phyloP scores from a whole-genome alignment of 2,329 filamentous ascomycete species.

The Ustilaginoidea virens region DNA sequence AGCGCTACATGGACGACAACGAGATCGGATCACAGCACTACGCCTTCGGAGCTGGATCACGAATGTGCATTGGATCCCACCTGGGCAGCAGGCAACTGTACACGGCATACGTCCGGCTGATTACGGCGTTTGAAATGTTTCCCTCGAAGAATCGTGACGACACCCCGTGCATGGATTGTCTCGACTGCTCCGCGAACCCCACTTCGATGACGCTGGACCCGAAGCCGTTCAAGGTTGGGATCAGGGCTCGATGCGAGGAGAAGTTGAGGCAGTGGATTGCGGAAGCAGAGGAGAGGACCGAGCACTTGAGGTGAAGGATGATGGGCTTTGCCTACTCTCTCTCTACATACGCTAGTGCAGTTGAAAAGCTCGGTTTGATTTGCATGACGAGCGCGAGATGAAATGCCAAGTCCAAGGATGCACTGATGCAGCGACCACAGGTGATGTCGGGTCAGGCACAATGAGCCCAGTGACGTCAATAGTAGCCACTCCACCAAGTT shows the following conservation, averaged over 20 bases:
- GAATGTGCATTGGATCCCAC: slow-evolving; percentile 49
- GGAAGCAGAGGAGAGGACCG: slow-evolving; percentile 34
- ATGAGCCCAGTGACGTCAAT: too few relatives aligned
- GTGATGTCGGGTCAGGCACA: too few relatives aligned
- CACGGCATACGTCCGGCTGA: slow-evolving; percentile 41
- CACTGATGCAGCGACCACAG: too few relatives aligned
- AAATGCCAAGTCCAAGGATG: too few relatives aligned
- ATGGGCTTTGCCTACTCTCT: too few relatives aligned
- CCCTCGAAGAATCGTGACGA: slow-evolving; percentile 29
- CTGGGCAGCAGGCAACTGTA: slow-evolving; percentile 49
- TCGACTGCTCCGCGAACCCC: slow-evolving; percentile 40
- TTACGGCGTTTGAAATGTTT: slow-evolving; percentile 41
- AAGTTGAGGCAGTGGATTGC: slow-evolving; percentile 35
- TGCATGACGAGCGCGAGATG: too few relatives aligned
- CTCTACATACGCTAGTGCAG: too few relatives aligned
- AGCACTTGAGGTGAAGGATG: slow-evolving; percentile 13
- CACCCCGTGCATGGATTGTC: slow-evolving; percentile 36
- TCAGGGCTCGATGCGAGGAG: slow-evolving; percentile 29
- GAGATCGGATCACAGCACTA: slow-evolving; percentile 44
- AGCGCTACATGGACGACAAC: slow-evolving; percentile 47
- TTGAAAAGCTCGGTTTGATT: too few relatives aligned
- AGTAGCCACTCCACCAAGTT: too few relatives aligned
- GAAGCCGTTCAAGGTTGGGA: slow-evolving; percentile 45
- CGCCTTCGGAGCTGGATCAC: slow-evolving; percentile 44
- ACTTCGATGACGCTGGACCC: slow-evolving; percentile 46